These are phyloP conservation scores for Rhizopus delemar DNA, from an alignment of 371 early-diverging fungal species.

Conservation along the genomic window DNA sequence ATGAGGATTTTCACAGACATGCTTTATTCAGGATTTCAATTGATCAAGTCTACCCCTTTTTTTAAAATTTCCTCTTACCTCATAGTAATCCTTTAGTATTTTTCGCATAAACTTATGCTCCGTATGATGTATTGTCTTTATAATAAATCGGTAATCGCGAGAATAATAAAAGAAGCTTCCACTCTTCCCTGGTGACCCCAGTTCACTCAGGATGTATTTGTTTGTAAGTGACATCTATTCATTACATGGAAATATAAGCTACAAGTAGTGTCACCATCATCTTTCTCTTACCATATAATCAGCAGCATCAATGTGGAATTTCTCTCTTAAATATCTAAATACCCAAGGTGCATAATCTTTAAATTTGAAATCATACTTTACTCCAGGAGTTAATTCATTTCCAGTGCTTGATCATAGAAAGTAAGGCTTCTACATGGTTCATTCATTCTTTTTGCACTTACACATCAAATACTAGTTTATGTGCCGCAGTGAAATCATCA, in stretches of 20 bases:
- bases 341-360: slow-evolving; percentile 98
- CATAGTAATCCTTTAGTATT: slow-evolving; percentile 82
- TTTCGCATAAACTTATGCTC: slow-evolving; percentile 91
- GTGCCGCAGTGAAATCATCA: slow-evolving; percentile 83
- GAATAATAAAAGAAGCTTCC: slow-evolving; percentile 96
- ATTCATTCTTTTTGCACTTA: slow-evolving; percentile 30
- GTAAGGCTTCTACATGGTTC: neutral
- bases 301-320: slow-evolving; percentile 83
- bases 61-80: slow-evolving; percentile 36
- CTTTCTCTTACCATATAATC: slow-evolving; percentile 78
- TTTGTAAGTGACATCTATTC: slow-evolving; percentile 84
- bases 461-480: slow-evolving; percentile 92
- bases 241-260: neutral
- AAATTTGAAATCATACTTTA: slow-evolving; percentile 96
- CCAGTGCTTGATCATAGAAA: slow-evolving; percentile 64
- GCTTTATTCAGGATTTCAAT: slow-evolving; percentile 43
- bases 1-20: slow-evolving; percentile 85
- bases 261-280: no score
- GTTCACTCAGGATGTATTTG: slow-evolving; percentile 92
- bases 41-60: no score
- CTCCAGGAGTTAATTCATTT: slow-evolving; percentile 88
- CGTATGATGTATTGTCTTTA: slow-evolving; percentile 92
- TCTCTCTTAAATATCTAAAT: slow-evolving; percentile 83
- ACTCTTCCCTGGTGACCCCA: slow-evolving; percentile 92
- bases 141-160: slow-evolving; percentile 95